Conservation (phyloP, 1,139 yeast species). For the Diutina sp. region DNA sequence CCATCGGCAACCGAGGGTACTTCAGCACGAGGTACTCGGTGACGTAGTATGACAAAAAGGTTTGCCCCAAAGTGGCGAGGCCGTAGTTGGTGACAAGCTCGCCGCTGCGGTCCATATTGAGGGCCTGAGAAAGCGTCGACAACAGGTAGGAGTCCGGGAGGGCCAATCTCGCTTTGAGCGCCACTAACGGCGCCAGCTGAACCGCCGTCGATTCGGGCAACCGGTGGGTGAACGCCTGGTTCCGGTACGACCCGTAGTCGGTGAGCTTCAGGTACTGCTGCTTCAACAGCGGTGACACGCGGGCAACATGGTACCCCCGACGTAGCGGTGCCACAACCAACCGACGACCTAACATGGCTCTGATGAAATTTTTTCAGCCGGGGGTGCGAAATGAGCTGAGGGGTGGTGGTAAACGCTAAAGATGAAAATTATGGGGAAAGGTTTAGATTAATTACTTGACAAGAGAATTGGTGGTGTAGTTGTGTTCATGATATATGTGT, state of each 20-base stretch:
- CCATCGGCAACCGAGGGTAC: slow-evolving; percentile 84
- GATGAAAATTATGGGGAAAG: neutral
- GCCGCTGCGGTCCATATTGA: slow-evolving; percentile 33
- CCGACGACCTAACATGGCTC: neutral
- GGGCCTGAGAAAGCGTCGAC: slow-evolving; percentile 68
- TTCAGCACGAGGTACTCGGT: slow-evolving; percentile 59
- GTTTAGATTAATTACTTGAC: too few relatives aligned
- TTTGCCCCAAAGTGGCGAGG: slow-evolving; percentile 70
- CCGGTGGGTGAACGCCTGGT: slow-evolving; percentile 32
- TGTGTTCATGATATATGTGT: too few relatives aligned
- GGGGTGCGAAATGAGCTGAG: neutral
- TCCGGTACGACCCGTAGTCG: slow-evolving; percentile 29
- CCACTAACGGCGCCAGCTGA: slow-evolving; percentile 57
- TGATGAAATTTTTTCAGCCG: neutral
- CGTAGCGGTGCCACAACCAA: neutral
- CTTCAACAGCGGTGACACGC: slow-evolving; percentile 13
- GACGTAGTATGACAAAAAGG: slow-evolving; percentile 62
- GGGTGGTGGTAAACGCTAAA: neutral
- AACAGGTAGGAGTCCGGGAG: slow-evolving; percentile 44
- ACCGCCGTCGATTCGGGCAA: slow-evolving; percentile 37
- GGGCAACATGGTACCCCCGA: slow-evolving; percentile 13
- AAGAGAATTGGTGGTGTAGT: too few relatives aligned
- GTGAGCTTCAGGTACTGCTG: slow-evolving; percentile 19
- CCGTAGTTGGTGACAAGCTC: slow-evolving; percentile 65
- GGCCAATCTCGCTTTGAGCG: slow-evolving; percentile 70